Percentiles rank a stretch among this genome's conserved stretches.
These are phyloP conservation scores for Globisporangium lucens DNA, from an alignment of 352 stramenopile species.

Conservation along the genomic window DNA sequence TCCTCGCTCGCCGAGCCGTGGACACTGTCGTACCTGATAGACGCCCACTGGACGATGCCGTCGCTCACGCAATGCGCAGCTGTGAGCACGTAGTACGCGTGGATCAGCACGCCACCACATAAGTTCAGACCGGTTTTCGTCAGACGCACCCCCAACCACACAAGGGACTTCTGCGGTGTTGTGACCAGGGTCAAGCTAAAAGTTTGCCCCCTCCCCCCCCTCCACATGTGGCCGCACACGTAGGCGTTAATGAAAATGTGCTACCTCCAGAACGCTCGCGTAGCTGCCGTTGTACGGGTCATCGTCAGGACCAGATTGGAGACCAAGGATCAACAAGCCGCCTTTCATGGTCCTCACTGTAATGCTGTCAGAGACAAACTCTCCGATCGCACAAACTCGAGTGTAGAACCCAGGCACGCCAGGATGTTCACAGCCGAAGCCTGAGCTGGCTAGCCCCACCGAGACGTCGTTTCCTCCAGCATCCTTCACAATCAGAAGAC, in stretches of 20 bases:
- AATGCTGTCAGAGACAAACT: no score
- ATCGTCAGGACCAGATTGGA: background rate
- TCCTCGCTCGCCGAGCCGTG: background rate
- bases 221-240: no score
- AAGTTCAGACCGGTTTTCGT: conserved; percentile 1
- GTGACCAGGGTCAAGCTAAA: no score
- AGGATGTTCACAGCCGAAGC: no score
- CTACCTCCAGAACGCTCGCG: background rate
- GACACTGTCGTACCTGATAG: conserved; percentile 7
- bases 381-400: no score
- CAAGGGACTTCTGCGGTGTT: no score
- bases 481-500: background rate
- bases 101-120: conserved; percentile 8
- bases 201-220: no score
- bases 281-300: conserved; percentile 5
- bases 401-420: no score
- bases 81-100: conserved; percentile 7
- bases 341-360: background rate
- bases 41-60: conserved; percentile 17
- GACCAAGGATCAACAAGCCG: background rate
- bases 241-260: conserved; percentile 16
- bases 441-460: no score
- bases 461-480: no score
- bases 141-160: background rate
- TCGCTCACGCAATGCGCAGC: conserved; percentile 7